Conservation (phyloP, 2,329 filamentous ascomycete species). For the Phialophora macrospora region DNA sequence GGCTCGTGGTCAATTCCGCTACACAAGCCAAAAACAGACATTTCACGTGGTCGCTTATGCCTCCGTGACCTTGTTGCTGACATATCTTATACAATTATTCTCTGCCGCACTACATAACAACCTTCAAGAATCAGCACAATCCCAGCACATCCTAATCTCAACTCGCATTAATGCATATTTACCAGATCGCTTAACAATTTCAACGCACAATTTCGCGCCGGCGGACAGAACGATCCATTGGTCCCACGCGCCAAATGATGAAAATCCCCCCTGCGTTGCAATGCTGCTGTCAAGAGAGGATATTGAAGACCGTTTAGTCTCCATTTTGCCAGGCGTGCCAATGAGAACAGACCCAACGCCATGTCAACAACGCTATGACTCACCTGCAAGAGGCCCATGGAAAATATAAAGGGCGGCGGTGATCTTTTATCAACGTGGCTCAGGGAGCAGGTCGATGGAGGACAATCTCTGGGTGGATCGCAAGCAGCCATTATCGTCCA, state of each 20-base stretch:
- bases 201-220: not conserved
- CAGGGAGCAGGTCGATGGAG: not conserved
- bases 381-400: not conserved
- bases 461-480: not conserved
- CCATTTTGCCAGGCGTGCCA: constrained; percentile 3
- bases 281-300: not conserved
- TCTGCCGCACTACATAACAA: not conserved
- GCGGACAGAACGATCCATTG: not conserved
- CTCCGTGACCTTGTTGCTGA: not conserved
- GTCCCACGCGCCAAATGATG: not conserved
- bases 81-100: not conserved
- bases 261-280: not conserved
- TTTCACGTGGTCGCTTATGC: too few species aligned
- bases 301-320: constrained; percentile 12
- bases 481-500: not conserved
- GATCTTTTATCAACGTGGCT: not conserved
- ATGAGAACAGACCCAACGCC: constrained; percentile 2
- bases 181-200: not conserved
- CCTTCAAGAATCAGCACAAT: not conserved
- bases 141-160: not conserved
- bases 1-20: not conserved
- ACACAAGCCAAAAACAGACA: not conserved
- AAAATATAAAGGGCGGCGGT: not conserved
- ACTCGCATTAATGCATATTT: not conserved
- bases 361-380: constrained; percentile 1